Percentiles rank a stretch among this genome's conserved stretches.
These are phyloP conservation scores for Lindgomyces ingoldianus DNA, from an alignment of 495 filamentous ascomycete species.

Conservation along the genomic window DNA sequence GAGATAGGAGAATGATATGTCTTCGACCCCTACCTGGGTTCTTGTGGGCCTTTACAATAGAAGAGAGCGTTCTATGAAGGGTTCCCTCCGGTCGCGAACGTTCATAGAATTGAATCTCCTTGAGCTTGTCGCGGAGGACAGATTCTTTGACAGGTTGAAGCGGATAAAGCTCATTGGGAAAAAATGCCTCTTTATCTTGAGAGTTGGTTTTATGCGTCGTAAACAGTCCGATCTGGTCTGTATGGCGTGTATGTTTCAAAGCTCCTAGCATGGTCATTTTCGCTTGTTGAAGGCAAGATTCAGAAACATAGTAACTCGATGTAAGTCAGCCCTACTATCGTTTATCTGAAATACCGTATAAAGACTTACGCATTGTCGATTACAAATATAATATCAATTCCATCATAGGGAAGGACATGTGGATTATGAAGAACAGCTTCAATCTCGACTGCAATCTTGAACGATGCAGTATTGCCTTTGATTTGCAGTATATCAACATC, in stretches of 20 bases:
- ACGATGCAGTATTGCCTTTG: not conserved
- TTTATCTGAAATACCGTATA: not conserved
- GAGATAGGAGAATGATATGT: not conserved
- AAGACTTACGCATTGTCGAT: constrained; percentile 16
- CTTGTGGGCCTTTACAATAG: not conserved
- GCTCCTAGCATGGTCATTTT: not conserved
- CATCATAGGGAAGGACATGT: not conserved
- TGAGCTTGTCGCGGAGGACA: not conserved
- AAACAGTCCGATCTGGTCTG: constrained; percentile 12
- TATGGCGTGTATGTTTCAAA: not conserved
- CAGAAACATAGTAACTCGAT: constrained; percentile 9
- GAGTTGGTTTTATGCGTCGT: constrained; percentile 1
- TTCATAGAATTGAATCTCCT: not conserved
- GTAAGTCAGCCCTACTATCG: not conserved
- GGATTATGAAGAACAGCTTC: constrained; percentile 9
- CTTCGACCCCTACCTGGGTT: no score
- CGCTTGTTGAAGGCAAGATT: not conserved
- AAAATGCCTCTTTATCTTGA: not conserved
- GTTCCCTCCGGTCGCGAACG: not conserved
- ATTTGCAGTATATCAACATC: not conserved
- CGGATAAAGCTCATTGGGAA: not conserved
- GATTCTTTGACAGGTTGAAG: not conserved
- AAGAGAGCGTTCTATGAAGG: not conserved
- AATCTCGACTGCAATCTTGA: constrained; percentile 15
- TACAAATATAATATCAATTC: constrained; percentile 17